phyloP scores from a whole-genome alignment of 169 alveolate species.

The Sarcocystis neurona region DNA sequence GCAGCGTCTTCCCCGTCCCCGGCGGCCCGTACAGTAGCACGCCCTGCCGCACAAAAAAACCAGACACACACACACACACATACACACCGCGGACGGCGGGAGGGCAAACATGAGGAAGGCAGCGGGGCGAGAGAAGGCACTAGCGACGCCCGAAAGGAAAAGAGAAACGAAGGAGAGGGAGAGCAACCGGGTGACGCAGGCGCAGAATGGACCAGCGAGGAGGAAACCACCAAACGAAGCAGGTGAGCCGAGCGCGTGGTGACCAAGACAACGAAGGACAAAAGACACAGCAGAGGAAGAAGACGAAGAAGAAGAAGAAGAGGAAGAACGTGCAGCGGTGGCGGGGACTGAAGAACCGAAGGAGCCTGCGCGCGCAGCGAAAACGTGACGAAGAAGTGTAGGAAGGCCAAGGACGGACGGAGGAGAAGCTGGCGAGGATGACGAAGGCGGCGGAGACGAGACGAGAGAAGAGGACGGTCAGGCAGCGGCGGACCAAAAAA shows the following conservation, averaged over 20 bases:
- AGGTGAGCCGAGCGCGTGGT: no score
- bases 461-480: no score
- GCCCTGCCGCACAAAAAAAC: neutral
- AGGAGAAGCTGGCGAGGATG: no score
- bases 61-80: neutral
- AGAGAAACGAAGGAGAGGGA: conserved; percentile 2
- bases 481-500: no score
- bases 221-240: neutral
- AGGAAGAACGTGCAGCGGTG: no score
- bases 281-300: neutral
- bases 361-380: neutral
- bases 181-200: neutral
- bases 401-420: no score
- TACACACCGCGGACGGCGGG: neutral
- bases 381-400: no score
- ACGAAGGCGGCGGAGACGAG: no score
- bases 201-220: neutral
- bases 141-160: neutral
- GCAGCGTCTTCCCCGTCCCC: conserved; percentile 96
- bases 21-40: conserved; percentile 33
- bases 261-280: no score
- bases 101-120: neutral
- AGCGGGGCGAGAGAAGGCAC: neutral
- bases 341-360: neutral
- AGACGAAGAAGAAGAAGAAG: neutral